A percentile compares a stretch with the other conserved stretches of the same genome.
These are phyloP conservation scores for Hyaloscypha bicolor DNA, from an alignment of 495 filamentous ascomycete species.

Conservation along the genomic window DNA sequence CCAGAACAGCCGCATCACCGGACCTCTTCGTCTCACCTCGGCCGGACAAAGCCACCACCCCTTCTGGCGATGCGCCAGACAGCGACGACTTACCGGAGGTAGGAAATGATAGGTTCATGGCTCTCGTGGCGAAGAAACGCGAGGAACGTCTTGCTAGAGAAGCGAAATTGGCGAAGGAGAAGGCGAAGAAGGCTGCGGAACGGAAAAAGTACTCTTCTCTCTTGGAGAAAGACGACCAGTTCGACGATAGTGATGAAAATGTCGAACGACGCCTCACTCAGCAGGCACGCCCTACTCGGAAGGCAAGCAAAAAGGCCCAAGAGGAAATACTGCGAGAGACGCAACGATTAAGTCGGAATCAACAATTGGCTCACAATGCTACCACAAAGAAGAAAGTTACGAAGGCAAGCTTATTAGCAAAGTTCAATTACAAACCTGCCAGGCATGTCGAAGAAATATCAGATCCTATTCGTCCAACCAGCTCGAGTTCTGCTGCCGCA, in stretches of 20 bases:
- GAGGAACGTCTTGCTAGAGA: constrained; percentile 69
- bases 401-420: constrained; percentile 80
- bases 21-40: constrained; percentile 48
- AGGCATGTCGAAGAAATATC: constrained; percentile 22
- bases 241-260: constrained; percentile 56
- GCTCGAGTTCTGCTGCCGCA: constrained; percentile 39
- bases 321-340: constrained; percentile 94
- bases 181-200: constrained; percentile 53
- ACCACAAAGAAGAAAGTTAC: constrained; percentile 91
- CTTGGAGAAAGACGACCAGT: constrained; percentile 45
- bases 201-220: constrained; percentile 32
- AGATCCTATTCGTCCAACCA: constrained; percentile 44
- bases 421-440: constrained; percentile 70
- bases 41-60: constrained; percentile 28
- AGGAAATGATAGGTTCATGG: constrained; percentile 62
- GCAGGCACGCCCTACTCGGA: constrained; percentile 69
- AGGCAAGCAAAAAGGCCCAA: constrained; percentile 94
- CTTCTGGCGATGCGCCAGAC: constrained; percentile 37
- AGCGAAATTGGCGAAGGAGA: constrained; percentile 51
- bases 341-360: constrained; percentile 83
- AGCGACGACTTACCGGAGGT: constrained; percentile 49
- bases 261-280: constrained; percentile 63
- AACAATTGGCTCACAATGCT: constrained; percentile 89
- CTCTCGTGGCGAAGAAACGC: constrained; percentile 70
- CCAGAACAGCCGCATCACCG: constrained; percentile 42